Conservation (phyloP, 768 basidiomycete species). For the Rickenella mellea region DNA sequence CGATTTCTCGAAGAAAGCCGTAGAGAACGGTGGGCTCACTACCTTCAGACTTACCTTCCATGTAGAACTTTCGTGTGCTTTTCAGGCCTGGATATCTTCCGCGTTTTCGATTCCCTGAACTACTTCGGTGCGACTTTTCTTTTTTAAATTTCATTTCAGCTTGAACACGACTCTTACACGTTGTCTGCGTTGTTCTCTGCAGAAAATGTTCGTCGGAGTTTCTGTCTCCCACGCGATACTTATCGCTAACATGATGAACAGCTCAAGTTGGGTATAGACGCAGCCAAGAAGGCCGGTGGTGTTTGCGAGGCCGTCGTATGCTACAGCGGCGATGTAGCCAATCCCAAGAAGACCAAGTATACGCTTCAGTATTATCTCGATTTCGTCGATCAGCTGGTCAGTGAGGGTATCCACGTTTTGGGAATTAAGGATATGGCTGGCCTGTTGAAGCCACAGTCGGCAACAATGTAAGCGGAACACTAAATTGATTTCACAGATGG, state of each 20-base stretch:
- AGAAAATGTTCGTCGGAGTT: conserved; percentile 57
- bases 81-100: conserved; percentile 99
- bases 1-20: conserved; percentile 98
- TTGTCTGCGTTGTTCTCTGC: conserved; percentile 5
- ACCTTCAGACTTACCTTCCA: neutral
- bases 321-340: conserved; percentile 96
- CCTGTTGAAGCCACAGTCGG: conserved; percentile 88
- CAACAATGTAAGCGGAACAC: conserved; percentile 55
- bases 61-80: neutral
- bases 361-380: conserved; percentile 96
- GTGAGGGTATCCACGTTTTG: conserved; percentile 92
- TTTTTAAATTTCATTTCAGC: neutral
- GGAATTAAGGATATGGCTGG: conserved; percentile 99
- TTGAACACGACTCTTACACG: neutral
- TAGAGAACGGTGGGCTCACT: conserved; percentile 99
- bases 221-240: neutral
- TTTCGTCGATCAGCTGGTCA: conserved; percentile 86
- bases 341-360: conserved; percentile 92
- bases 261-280: conserved; percentile 98
- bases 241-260: conserved; percentile 20
- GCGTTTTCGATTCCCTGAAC: conserved; percentile 98
- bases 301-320: conserved; percentile 96
- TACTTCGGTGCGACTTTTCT: conserved; percentile 66
- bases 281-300: conserved; percentile 99
- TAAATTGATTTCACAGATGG: conserved; percentile 2